Conservation (phyloP, 768 basidiomycete genomes). For the Gloeophyllum trabeum region DNA sequence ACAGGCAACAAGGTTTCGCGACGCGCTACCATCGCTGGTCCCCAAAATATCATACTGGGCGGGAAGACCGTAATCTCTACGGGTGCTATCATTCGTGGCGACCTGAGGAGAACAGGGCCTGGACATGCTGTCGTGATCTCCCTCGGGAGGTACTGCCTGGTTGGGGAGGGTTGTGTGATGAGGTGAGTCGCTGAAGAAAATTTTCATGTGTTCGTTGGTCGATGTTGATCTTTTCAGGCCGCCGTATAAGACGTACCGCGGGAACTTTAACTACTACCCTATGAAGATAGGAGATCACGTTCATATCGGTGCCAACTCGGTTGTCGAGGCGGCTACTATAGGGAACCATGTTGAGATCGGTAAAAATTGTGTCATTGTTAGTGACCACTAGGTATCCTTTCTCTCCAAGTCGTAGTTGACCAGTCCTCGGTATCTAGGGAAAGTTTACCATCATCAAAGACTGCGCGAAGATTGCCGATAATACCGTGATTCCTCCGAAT, state of each 20-base stretch:
- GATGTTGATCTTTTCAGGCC: constrained; percentile 33
- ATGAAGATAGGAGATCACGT: constrained; percentile 97
- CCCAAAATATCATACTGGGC: constrained; percentile 93
- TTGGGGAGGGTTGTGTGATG: constrained; percentile 86
- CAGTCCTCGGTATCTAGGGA: constrained; percentile 39
- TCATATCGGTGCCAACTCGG: constrained; percentile 78
- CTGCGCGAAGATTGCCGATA: constrained; percentile 82
- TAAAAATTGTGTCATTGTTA: constrained; percentile 87
- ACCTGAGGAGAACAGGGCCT: constrained; percentile 79
- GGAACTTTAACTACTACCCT: constrained; percentile 93
- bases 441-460: constrained; percentile 97
- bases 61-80: constrained; percentile 95
- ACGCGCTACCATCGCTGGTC: constrained; percentile 83
- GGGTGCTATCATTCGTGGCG: constrained; percentile 86
- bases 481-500: constrained; percentile 82
- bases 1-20: constrained; percentile 95
- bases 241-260: constrained; percentile 83
- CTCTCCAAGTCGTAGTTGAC: neutral
- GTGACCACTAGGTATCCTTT: constrained; percentile 15
- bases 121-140: constrained; percentile 93
- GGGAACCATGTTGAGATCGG: constrained; percentile 94
- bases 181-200: constrained; percentile 40
- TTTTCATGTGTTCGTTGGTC: neutral
- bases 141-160: constrained; percentile 84
- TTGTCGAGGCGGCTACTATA: constrained; percentile 92